Conservation (phyloP, 2,329 filamentous ascomycete species). For the Apiospora aurea region DNA sequence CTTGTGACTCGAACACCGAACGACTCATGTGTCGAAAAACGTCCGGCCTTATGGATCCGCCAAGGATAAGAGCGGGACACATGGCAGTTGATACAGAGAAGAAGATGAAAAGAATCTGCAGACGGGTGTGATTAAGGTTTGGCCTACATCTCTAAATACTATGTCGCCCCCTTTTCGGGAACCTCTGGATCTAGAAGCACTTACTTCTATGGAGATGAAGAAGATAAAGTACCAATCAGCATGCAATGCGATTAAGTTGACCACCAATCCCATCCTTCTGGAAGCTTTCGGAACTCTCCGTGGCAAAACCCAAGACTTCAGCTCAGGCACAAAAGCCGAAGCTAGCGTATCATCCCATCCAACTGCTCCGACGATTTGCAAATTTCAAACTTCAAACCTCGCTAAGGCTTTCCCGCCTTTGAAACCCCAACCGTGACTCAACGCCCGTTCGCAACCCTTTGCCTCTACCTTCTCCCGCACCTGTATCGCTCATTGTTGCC, state of each 20-base stretch:
- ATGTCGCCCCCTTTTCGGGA: neutral
- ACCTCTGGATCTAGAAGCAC: neutral
- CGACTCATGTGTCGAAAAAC: conserved; percentile 13
- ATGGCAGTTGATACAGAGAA: too few relatives aligned
- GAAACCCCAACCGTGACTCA: neutral
- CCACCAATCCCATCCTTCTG: neutral
- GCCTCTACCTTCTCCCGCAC: neutral
- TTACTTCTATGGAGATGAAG: neutral
- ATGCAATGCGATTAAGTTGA: neutral
- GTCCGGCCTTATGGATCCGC: neutral
- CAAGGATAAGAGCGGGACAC: neutral
- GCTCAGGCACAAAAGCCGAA: neutral
- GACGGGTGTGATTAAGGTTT: neutral
- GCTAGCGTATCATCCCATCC: neutral
- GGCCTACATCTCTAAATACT: neutral
- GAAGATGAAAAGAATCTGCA: too few relatives aligned
- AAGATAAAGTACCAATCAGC: neutral
- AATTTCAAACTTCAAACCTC: neutral
- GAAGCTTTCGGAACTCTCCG: conserved; percentile 12
- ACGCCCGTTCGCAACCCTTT: neutral
- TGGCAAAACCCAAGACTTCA: neutral
- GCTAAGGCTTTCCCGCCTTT: neutral
- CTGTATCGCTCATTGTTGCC: neutral
- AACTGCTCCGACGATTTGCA: neutral
- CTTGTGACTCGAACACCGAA: conserved; percentile 16